Evolutionary conservation across 371 early-diverging fungal genomes (phyloP).

Genomic region (Sporodiniella umbellata): DNA sequence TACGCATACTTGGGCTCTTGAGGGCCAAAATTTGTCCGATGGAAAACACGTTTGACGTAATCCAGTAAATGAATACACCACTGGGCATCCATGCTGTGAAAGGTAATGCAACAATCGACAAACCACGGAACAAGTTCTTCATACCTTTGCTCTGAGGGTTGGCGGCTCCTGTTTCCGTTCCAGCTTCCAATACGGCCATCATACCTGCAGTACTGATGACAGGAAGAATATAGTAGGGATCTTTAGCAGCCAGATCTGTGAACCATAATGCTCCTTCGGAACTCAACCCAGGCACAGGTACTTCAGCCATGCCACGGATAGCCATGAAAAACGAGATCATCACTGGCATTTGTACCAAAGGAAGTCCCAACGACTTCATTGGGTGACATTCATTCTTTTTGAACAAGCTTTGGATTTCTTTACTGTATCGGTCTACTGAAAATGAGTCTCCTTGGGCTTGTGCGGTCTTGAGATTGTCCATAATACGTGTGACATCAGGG

Average conservation of each 20-base stretch:
- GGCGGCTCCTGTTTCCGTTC: slow-evolving; percentile 54
- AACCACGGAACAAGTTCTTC: slow-evolving; percentile 69
- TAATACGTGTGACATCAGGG: slow-evolving; percentile 71
- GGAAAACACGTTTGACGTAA: slow-evolving; percentile 73
- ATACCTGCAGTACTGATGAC: slow-evolving; percentile 69
- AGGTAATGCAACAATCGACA: slow-evolving; percentile 61
- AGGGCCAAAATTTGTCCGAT: slow-evolving; percentile 67
- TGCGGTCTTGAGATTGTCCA: slow-evolving; percentile 60
- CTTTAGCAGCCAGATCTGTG: slow-evolving; percentile 74
- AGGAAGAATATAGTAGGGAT: slow-evolving; percentile 85
- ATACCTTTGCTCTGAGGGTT: slow-evolving; percentile 47
- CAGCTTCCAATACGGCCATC: slow-evolving; percentile 75
- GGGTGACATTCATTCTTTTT: slow-evolving; percentile 65
- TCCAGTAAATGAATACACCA: slow-evolving; percentile 85
- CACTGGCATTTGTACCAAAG: slow-evolving; percentile 79
- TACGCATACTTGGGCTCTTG: slow-evolving; percentile 57
- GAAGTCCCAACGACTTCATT: slow-evolving; percentile 58
- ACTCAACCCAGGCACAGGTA: slow-evolving; percentile 80
- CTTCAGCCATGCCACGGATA: slow-evolving; percentile 73
- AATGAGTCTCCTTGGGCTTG: slow-evolving; percentile 56
- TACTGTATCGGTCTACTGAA: slow-evolving; percentile 48
- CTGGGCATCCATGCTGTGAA: slow-evolving; percentile 77
- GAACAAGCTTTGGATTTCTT: slow-evolving; percentile 60
- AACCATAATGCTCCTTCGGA: slow-evolving; percentile 85
- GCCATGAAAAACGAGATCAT: slow-evolving; percentile 90